Evolutionary conservation across 306 rosid genomes (phyloP), one percentile per base, ranked within the genome.

Genomic region (Cicer judaicum): DNA sequence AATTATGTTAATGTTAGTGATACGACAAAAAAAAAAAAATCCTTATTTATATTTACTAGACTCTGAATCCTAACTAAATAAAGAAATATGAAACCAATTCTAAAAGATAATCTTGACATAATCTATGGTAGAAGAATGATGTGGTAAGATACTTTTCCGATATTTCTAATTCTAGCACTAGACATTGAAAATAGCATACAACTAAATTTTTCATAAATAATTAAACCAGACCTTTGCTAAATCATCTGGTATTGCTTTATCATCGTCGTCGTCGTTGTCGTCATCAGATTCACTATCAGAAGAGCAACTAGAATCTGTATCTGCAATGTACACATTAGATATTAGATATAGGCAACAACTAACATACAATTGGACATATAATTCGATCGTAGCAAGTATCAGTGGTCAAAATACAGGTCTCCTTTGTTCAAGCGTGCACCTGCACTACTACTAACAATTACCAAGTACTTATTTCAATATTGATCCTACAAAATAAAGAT

Each of bases 251-350:
- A 79, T 72, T 76, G 81, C 76, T 76, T 82, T 82, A 41, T 19
- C 87, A 73, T 81, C 83, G 42, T 82, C 85, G 5, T 29, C 36
- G 5, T 29, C 36, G 5, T 29, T 5, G 5, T 29, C 36, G 5
- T 29, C 83, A 50, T 82, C 85, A 14, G 88, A 73, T 61, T 88
- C 96, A 71, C 83, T 85, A 54, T 83, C 93, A 72, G 85, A 84
- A 79, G 87, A 84, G 76, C 78, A 50, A 44, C 88, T 79, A 73
- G 93, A 87, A 66, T 81, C 93, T 6, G 82, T 70, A 83, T 76
- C 91, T 82, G 88, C 79, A 66, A 43, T 73, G 55, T 66, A 62
- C 12, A 75, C 56, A 46, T 66, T 39, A 74, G 18, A 85, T 29
- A 46, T 66, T 46, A 74, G 18, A 85, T 18, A 72, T 15, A 49